Evolutionary conservation across 1,284 basidiomycete species (phyloP), one percentile per base, ranked within the genome.

Genomic region (Hemileia vastatrix): DNA sequence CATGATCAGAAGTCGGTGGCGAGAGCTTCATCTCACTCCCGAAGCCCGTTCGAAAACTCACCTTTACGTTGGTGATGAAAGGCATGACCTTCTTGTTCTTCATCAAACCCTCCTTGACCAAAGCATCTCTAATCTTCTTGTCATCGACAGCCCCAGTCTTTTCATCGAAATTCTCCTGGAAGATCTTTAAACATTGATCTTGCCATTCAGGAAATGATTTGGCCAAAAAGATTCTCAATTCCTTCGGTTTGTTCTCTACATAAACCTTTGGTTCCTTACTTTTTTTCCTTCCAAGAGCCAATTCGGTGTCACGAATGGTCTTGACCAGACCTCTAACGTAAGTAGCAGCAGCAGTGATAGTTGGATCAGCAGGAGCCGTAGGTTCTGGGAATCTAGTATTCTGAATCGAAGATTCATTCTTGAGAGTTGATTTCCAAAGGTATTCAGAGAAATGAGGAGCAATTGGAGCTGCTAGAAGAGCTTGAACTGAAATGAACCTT

Each of bases 51-150:
- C n/a, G n/a, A n/a, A n/a, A 21, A 71, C 79, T 52, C 64, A 90
- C 89, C 84, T 96, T 95, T 84, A 95, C 87, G 27, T 81, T 78
- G 69, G 94, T 88, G 61, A 92, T 84, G 79, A 96, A 97, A 33
- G 93, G 93, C 93, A 97, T 97, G 48, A 83, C 83, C 66, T 86
- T 84, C 81, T 97, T 97, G 78, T 97, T 91, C 83, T 96, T 96
- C 77, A 91, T 85, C 76, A 96, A 75, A 13, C 88, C 90, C n/a
- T 80, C 82, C 72, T 83, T 80, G 9, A 81, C 82, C 68, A 97
- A 77, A 65, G 83, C 73, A 71, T 84, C 80, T 71, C 86, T 83
- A 66, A 95, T 83, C 76, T 85, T 86, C 53, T 79, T 84, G 73
- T 96, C 92, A 75, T 98, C 90, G 44, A 95, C 85, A 69, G 80